Evolutionary conservation across 768 basidiomycete species (phyloP).

Genomic region (Leccinellum rugosiceps): DNA sequence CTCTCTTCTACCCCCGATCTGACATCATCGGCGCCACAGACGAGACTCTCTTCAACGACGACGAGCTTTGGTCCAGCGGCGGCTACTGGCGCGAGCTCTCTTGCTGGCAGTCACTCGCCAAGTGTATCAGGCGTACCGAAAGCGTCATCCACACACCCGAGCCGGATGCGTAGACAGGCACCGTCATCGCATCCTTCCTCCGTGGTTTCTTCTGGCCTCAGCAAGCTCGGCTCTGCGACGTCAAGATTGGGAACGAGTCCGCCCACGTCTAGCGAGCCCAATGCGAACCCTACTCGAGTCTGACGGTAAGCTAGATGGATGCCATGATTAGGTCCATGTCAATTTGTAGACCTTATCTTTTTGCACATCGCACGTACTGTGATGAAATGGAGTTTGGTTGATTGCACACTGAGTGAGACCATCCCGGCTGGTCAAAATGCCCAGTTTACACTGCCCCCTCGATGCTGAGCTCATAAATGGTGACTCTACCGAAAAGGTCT

Average conservation of each 20-base stretch:
- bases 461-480: slow-evolving; percentile 59
- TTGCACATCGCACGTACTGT: slow-evolving; percentile 11
- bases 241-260: neutral
- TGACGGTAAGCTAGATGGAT: neutral
- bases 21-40: neutral
- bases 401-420: slow-evolving; percentile 16
- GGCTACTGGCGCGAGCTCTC: neutral
- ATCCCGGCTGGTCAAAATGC: neutral
- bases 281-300: neutral
- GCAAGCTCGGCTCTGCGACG: neutral
- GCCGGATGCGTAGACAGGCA: slow-evolving; percentile 15
- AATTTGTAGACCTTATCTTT: slow-evolving; percentile 13
- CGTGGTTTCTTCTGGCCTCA: neutral
- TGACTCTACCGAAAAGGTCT: slow-evolving; percentile 82
- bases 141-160: neutral
- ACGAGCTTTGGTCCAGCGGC: neutral
- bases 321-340: slow-evolving; percentile 2
- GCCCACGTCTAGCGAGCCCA: neutral
- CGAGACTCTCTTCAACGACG: neutral
- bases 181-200: neutral
- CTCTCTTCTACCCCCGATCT: neutral
- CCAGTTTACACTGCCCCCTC: slow-evolving; percentile 20
- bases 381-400: slow-evolving; percentile 27
- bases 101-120: neutral
- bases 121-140: neutral